Evolutionary conservation across 176 grass and related monocot species (phyloP), one percentile per base, ranked within the genome.

Genomic region (Eragrostis nindensis): DNA sequence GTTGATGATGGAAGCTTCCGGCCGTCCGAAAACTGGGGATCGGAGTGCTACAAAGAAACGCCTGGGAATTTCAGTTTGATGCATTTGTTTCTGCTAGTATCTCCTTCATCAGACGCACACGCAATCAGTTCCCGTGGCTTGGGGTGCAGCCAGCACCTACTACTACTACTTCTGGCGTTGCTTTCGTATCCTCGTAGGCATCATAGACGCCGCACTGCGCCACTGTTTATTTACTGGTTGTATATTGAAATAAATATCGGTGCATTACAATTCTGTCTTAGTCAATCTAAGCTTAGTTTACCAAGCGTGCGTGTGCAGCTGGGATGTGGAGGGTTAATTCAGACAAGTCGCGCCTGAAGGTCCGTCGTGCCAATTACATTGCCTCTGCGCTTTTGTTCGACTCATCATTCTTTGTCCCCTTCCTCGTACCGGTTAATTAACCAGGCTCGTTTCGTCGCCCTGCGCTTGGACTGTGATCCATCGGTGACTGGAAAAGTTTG

Each of bases 101-200:
- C n/a, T n/a, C n/a, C n/a, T n/a, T 48, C 75, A 32, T 45, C 57
- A 46, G 24, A 27, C 44, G 25, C 24, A 62, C 74, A 29, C 40
- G 25, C 60, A 62, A 62, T 46, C 41, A 46, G 24, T 11, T 47
- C 27, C 8, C 4, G 27, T 30, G 26, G 61, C 5, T 57, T 24
- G 7, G 46, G 73, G 39, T 45, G 36, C 40, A 61, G n/a, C n/a
- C n/a, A n/a, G 55, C n/a, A 62, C 11, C 25, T 60, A 38, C 73
- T n/a, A n/a, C n/a, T n/a, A n/a, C n/a, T 60, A 75, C 10, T 57
- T 39, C 29, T 65, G n/a, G 11, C 24, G 71, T 75, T 83, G 81
- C 36, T 75, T 62, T 57, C 71, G 36, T 75, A 45, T n/a, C 72
- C 42, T 36, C 45, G 39, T 47, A 21, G 82, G 63, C 27, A 9